Conservation (phyloP, 208 protist genomes). For the Tritrichomonas musculus region DNA sequence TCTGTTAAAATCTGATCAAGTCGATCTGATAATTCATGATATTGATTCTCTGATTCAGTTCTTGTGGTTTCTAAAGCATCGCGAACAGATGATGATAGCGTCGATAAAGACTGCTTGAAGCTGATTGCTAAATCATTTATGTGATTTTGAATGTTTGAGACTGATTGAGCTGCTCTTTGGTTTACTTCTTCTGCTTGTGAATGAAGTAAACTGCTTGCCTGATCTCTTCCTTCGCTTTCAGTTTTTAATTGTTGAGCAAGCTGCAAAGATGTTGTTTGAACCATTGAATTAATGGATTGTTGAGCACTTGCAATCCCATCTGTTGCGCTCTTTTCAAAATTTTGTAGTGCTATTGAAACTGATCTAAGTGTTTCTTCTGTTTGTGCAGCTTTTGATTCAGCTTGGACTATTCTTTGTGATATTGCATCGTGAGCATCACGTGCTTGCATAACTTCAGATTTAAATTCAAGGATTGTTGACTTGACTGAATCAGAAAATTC, state of each 20-base stretch:
- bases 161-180: background rate
- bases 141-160: background rate
- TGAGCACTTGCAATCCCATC: background rate
- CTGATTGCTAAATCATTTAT: background rate
- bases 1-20: background rate
- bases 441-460: background rate
- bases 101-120: background rate
- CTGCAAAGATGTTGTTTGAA: background rate
- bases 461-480: background rate
- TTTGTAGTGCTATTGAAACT: background rate
- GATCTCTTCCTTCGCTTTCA: background rate
- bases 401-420: background rate
- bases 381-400: background rate
- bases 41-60: background rate
- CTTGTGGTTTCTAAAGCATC: background rate
- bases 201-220: background rate
- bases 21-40: background rate
- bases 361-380: background rate
- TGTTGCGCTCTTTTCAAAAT: background rate
- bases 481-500: constrained; percentile 1
- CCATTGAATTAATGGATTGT: background rate
- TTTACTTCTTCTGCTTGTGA: background rate
- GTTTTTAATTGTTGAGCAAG: background rate
- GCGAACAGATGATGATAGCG: background rate
- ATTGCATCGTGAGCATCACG: background rate